Evolutionary conservation across 2,329 filamentous ascomycete genomes (phyloP).

Genomic region (Periglandula ipomoeae): DNA sequence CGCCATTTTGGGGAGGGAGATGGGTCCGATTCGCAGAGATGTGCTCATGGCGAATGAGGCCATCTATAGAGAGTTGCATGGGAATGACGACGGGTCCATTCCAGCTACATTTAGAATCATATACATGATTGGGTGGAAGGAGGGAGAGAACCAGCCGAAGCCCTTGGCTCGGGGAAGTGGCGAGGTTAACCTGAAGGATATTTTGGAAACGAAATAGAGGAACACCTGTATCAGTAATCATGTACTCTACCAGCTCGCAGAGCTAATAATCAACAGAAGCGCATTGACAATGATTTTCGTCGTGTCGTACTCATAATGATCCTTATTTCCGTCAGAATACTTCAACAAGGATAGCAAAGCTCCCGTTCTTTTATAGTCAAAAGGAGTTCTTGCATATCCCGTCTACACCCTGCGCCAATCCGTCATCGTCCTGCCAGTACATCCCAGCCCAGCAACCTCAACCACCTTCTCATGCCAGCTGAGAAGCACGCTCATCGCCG

Average conservation of each 20-base stretch:
- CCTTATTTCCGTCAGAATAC: not conserved
- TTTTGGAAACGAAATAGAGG: constrained; percentile 42
- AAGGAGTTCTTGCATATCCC: not conserved
- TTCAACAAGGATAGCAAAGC: not conserved
- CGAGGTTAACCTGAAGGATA: constrained; percentile 79
- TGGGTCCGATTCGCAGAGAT: constrained; percentile 68
- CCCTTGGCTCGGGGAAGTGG: constrained; percentile 78
- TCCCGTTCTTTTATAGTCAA: not conserved
- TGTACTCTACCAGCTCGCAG: not conserved
- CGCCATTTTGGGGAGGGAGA: constrained; percentile 76
- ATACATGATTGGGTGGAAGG: constrained; percentile 99
- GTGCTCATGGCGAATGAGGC: constrained; percentile 79
- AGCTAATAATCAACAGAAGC: not conserved
- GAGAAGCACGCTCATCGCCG: constrained; percentile 90
- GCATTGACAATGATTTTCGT: too few species aligned
- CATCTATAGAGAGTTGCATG: constrained; percentile 83
- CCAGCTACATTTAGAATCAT: constrained; percentile 93
- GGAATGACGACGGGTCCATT: constrained; percentile 64
- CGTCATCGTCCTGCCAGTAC: constrained; percentile 90
- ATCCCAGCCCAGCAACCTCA: constrained; percentile 82
- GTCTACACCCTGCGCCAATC: constrained; percentile 69
- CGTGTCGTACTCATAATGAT: too few species aligned
- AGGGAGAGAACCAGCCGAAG: constrained; percentile 66
- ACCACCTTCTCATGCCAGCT: constrained; percentile 99
- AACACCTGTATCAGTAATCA: not conserved